These are phyloP conservation scores for Capronia americana DNA, from an alignment of 2,329 filamentous ascomycete species.

Conservation along the genomic window DNA sequence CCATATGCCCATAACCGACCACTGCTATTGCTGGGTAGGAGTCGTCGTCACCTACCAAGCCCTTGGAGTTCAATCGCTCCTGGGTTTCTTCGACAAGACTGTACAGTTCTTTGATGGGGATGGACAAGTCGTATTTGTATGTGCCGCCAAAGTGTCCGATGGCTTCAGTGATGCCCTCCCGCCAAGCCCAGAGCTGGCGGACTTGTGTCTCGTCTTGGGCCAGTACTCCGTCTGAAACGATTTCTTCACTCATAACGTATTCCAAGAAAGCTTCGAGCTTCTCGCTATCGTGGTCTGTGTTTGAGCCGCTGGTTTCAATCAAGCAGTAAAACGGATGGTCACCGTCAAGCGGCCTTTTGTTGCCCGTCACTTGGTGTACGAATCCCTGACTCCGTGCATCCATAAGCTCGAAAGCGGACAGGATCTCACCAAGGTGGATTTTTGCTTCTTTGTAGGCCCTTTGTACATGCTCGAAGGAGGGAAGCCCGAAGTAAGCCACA, in stretches of 20 bases:
- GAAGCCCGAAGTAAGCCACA: slow-evolving; percentile 90
- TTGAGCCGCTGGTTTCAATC: slow-evolving; percentile 94
- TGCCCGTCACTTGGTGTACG: slow-evolving; percentile 74
- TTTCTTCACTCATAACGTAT: slow-evolving; percentile 84
- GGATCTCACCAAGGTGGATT: slow-evolving; percentile 86
- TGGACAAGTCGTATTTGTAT: slow-evolving; percentile 98
- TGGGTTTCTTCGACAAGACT: slow-evolving; percentile 84
- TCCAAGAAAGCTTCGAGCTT: slow-evolving; percentile 92
- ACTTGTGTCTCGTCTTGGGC: slow-evolving; percentile 94
- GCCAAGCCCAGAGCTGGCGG: slow-evolving; percentile 84
- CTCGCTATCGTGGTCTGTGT: slow-evolving; percentile 87
- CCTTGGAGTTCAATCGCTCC: slow-evolving; percentile 72
- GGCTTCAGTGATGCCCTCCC: slow-evolving; percentile 90
- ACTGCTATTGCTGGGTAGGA: slow-evolving; percentile 83
- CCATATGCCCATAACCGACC: slow-evolving; percentile 98
- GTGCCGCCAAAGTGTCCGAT: slow-evolving; percentile 90
- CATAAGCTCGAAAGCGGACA: slow-evolving; percentile 98
- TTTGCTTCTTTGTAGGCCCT: slow-evolving; percentile 88
- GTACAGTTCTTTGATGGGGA: slow-evolving; percentile 87
- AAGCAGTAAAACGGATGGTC: slow-evolving; percentile 95
- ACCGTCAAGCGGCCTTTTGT: slow-evolving; percentile 79
- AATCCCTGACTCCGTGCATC: slow-evolving; percentile 81
- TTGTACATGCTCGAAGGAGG: slow-evolving; percentile 89
- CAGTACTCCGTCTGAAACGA: slow-evolving; percentile 86
- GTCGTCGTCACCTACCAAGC: slow-evolving; percentile 77